Base-by-base conservation (phyloP, 176 grass and related monocot genomes). In the Aegilops longissima region DNA sequence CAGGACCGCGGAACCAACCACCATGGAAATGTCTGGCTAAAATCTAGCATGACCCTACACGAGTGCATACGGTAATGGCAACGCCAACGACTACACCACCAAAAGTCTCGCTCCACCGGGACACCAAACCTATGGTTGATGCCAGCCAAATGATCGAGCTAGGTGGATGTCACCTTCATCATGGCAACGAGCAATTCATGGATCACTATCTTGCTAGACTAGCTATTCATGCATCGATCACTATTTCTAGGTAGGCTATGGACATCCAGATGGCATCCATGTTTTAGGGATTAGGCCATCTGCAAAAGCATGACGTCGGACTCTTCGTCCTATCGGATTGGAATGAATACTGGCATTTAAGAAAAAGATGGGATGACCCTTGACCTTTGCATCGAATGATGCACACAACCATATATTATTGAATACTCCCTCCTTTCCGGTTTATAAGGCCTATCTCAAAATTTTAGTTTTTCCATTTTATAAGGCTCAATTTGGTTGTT, bases 1-100 rank as follows among this genome's bases (percentile, higher is more conserved):
- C 73, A 68, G 62, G 63, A 9, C 12, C 40, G 27, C 27, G 70
- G 42, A 87, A 86, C 84, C 64, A 86, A 87, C 86, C 31, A 67
- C 79, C 59, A 11, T 30, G 16, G 70, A 18, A 76, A 66, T 31
- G 61, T 45, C 25, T 87, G 70, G 70, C 11, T 82, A 52, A 77
- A 66, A 76, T 2, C 71, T n/a, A 49, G 70, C 1, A n/a, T 9
- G 79, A 24, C 39, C 58, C 35, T 80, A 73, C 20, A 25, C 27
- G 31, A 25, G 30, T 38, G 20, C 21, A 58, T 25, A 25, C 23
- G 20, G 7, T 31, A 81, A 34, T 81, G 79, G 40, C 62, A 63
- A 35, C 21, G 54, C 9, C 52, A 74, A 14, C 21, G 54, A 73
- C 67, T 42, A 5, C 66, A 63, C 49, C 84, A 85, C 45, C 39